Evolutionary conservation across 2,329 filamentous ascomycete species (phyloP), one percentile per base, ranked within the genome.

Genomic region (Arthroderma sp.): DNA sequence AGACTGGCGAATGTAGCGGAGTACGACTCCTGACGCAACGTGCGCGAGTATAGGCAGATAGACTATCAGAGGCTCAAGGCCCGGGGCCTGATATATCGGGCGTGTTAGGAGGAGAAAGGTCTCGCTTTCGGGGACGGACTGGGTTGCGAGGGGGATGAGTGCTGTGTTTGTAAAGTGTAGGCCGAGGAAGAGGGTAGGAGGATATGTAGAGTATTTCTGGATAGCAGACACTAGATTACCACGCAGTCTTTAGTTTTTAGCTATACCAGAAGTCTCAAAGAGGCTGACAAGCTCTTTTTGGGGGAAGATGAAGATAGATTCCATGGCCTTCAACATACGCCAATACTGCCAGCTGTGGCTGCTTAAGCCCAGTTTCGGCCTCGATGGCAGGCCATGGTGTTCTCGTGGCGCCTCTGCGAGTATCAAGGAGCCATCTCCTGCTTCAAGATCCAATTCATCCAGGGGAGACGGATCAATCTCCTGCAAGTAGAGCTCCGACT

Each of bases 121-220:
- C 68, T 96, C 91, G 60, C 87, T 87, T 55, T 83, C 80, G 7
- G 85, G 75, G 5, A 93, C 81, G 49, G 86, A 88, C 58, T 79
- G 81, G 41, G 87, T 88, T 54, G 84, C 65, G 38, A 93, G 81
- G 0, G 89, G 90, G 62, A 94, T 85, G 44, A 95, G 70, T 6
- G 88, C 88, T 35, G 88, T 91, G 65, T 91, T 95, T 66, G 84
- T 79, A 61, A 93, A 76, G 74, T 95, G 90, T 58, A 93, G 78
- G 31, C 82, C 77, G 35, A 85, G 79, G 74, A 91, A 95, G 63
- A 88, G 74, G 61, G 82, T 82, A 67, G 88, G 91, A 62, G 87
- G 83, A 74, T 95, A 94, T 63, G 87, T 89, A 0, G 89, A 93
- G 77, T 95, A 95, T 70, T 83, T 86, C 71, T 97, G 93, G 37